Conservation (phyloP, 441 rosid genomes). For the Gossypium schwendimanii region DNA sequence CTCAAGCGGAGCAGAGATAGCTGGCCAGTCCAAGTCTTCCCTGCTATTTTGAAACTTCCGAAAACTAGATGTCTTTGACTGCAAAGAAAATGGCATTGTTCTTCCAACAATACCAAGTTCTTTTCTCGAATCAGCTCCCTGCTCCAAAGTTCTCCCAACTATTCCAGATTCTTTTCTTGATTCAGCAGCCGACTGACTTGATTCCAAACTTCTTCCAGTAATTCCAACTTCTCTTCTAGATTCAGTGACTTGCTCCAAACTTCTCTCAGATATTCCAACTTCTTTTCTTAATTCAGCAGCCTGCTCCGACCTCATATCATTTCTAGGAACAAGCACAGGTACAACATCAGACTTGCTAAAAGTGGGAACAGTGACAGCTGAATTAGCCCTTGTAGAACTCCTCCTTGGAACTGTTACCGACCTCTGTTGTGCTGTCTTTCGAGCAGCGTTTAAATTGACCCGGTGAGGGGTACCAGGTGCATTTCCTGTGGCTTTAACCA, state of each 20-base stretch:
- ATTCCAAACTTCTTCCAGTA: slow-evolving; percentile 31
- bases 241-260: slow-evolving; percentile 32
- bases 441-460: slow-evolving; percentile 39
- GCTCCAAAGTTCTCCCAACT: slow-evolving; percentile 67
- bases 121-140: slow-evolving; percentile 61
- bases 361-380: slow-evolving; percentile 40
- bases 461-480: slow-evolving; percentile 67
- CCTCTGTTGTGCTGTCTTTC: slow-evolving; percentile 35
- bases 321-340: slow-evolving; percentile 82
- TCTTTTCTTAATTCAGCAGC: slow-evolving; percentile 71
- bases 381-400: slow-evolving; percentile 38
- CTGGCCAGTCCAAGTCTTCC: slow-evolving; percentile 57
- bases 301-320: slow-evolving; percentile 47
- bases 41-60: slow-evolving; percentile 53
- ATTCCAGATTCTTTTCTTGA: slow-evolving; percentile 69
- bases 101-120: slow-evolving; percentile 77
- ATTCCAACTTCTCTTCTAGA: slow-evolving; percentile 14
- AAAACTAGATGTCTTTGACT: slow-evolving; percentile 60
- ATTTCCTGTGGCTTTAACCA: slow-evolving; percentile 75
- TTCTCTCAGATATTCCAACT: slow-evolving; percentile 19
- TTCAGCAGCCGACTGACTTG: slow-evolving; percentile 36
- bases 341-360: slow-evolving; percentile 49
- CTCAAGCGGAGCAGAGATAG: slow-evolving; percentile 37
- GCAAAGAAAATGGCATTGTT: slow-evolving; percentile 96
- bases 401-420: slow-evolving; percentile 47